A percentile compares a stretch with the other conserved stretches of the same genome.
Conservation (phyloP, 495 filamentous ascomycete genomes). For the Hypoxylon rickii region DNA sequence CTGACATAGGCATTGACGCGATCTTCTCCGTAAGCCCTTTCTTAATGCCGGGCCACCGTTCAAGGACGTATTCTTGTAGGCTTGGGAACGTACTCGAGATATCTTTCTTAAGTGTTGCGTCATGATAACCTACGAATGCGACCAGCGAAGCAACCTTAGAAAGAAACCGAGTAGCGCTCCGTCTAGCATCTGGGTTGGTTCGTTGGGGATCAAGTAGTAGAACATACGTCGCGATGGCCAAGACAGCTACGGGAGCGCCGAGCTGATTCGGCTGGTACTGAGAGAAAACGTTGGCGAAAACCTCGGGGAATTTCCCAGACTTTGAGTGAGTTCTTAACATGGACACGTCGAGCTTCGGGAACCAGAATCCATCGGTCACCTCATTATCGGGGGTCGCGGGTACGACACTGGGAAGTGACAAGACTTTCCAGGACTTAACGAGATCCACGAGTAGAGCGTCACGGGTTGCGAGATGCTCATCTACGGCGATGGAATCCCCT, state of each 20-base stretch:
- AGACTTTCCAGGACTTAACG: slow-evolving; percentile 45
- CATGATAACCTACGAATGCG: slow-evolving; percentile 16
- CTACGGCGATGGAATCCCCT: slow-evolving; percentile 24
- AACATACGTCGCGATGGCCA: slow-evolving; percentile 49
- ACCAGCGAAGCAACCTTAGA: slow-evolving; percentile 29
- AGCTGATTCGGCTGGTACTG: slow-evolving; percentile 32
- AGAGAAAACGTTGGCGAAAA: slow-evolving; percentile 41
- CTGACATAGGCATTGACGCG: slow-evolving; percentile 7
- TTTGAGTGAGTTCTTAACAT: slow-evolving; percentile 8
- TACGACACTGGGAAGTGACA: slow-evolving; percentile 31
- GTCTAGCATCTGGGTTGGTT: slow-evolving; percentile 12
- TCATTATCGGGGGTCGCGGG: slow-evolving; percentile 3
- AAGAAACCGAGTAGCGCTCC: slow-evolving; percentile 32
- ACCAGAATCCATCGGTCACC: slow-evolving; percentile 29
- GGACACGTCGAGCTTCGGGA: slow-evolving; percentile 25
- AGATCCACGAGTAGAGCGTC: slow-evolving; percentile 46
- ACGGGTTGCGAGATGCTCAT: slow-evolving; percentile 34
- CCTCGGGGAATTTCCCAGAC: slow-evolving; percentile 9
- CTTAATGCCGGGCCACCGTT: slow-evolving; percentile 29
- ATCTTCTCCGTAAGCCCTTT: slow-evolving; percentile 6
- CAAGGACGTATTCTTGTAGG: slow-evolving; percentile 25
- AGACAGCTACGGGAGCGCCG: slow-evolving; percentile 28
- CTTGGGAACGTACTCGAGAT: slow-evolving; percentile 12
- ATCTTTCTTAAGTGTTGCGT: slow-evolving; percentile 5
- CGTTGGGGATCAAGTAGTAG: slow-evolving; percentile 44